Evolutionary conservation across 1,139 yeast species (phyloP).

Genomic region (Hemisphaericaspora lyxosophila): DNA sequence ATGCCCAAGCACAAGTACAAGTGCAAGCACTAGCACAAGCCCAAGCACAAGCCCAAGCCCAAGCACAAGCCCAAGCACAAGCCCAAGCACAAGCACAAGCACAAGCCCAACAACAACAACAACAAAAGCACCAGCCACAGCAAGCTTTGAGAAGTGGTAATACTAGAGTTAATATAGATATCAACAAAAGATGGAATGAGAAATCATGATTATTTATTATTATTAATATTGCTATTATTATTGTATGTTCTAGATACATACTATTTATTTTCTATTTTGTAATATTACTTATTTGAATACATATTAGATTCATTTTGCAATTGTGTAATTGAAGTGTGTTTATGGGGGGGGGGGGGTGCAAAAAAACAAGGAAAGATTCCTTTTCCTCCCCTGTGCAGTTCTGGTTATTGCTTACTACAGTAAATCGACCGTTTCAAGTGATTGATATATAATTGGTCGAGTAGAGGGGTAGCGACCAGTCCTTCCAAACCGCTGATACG

Average conservation of each 20-base stretch:
- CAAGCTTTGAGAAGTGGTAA: background rate
- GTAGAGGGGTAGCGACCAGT: no score
- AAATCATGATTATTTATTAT: background rate
- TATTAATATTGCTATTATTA: background rate
- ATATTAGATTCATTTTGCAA: no score
- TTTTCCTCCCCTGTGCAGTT: no score
- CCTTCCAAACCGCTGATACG: no score
- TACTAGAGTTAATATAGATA: slow-evolving; percentile 5
- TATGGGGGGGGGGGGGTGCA: no score
- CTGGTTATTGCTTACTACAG: no score
- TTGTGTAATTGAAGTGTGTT: no score
- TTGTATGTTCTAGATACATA: slow-evolving; percentile 2
- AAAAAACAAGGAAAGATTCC: no score
- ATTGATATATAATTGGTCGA: no score
- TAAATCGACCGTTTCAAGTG: no score
- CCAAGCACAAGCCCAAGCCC: background rate
- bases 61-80: background rate
- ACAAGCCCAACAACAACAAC: slow-evolving; percentile 2
- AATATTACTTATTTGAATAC: no score
- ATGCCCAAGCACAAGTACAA: background rate
- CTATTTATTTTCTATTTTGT: background rate
- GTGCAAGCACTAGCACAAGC: no score
- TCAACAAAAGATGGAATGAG: slow-evolving; percentile 4
- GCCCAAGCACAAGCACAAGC: slow-evolving; percentile 2
- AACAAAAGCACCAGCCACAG: background rate